Base-by-base conservation (phyloP, 139 green algal species). In the Asterochloris erici region DNA sequence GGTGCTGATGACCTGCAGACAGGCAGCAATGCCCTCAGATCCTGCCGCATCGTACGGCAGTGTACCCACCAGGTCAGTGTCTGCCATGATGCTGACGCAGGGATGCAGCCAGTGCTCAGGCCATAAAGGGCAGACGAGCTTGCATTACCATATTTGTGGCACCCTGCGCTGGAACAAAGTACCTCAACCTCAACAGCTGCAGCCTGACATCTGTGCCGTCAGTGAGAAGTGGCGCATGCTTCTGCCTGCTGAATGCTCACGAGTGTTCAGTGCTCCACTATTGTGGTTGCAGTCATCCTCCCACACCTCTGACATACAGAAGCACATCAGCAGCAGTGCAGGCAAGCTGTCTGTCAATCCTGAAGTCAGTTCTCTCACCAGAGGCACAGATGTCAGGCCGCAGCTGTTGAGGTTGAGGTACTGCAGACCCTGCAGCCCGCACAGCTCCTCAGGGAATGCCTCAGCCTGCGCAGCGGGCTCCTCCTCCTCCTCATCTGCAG, bases 381-480 rank as follows among this genome's bases (percentile, higher is more conserved):
- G 23, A 24, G 83, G 83, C 11, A 87, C 24, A 15, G 21, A 54
- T 38, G 47, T 78, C 61, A 87, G 66, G 74, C 83, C 83, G 73
- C 83, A 87, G 73, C 79, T 78, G 79, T 87, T 87, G 73, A 87
- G 79, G 54, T 87, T 87, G 79, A 84, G 63, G 83, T 84, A 84
- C 24, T 73, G 76, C 47, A 87, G 79, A 14, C 73, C 54, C 29
- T 66, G 47, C 13, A 87, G 73, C 63, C 73, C 73, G 23, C 23
- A 69, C 64, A 87, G 83, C 60, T 83, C n/a, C 38, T 38, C 12
- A 0, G 83, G 83, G 47, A 87, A 87, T 0, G 77, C 64, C 28
- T 77, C 26, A 61, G 76, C 28, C 74, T 64, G 29, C 12, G 38
- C 17, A 2, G 77, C 16, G 27, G 27, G 23, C 60, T 75, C 64